These are phyloP conservation scores for Fusarium penzigii DNA, from an alignment of 2,329 filamentous ascomycete species.

Conservation along the genomic window DNA sequence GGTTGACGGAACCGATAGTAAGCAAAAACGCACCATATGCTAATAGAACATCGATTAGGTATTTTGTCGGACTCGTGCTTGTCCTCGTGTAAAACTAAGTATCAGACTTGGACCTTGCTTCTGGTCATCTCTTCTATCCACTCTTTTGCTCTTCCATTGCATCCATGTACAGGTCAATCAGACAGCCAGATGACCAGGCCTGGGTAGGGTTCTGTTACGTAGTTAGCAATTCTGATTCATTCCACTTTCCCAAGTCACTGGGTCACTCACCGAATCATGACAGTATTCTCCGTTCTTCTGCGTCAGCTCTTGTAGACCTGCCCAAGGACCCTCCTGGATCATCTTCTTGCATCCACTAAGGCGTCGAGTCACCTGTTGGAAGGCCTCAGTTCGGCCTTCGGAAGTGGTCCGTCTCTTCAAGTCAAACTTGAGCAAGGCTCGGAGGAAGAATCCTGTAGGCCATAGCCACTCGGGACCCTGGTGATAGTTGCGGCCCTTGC, in stretches of 20 bases:
- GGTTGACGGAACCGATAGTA: too few species aligned
- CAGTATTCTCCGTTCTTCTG: slow-evolving; percentile 86
- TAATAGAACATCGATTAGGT: too few species aligned
- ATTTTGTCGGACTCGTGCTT: too few species aligned
- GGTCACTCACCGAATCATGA: slow-evolving; percentile 73
- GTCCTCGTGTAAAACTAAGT: too few species aligned
- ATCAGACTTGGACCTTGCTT: neutral
- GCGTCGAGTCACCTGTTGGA: slow-evolving; percentile 89
- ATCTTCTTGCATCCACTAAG: slow-evolving; percentile 83
- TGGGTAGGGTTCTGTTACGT: slow-evolving; percentile 78
- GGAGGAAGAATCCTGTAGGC: slow-evolving; percentile 94
- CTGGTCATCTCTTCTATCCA: slow-evolving; percentile 3
- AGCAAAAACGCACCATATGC: too few species aligned
- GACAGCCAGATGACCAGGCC: slow-evolving; percentile 91
- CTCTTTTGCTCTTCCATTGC: slow-evolving; percentile 58
- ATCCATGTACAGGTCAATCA: slow-evolving; percentile 96
- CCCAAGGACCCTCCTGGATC: slow-evolving; percentile 81
- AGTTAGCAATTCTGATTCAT: slow-evolving; percentile 13
- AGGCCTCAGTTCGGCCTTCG: slow-evolving; percentile 78
- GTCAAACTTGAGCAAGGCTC: slow-evolving; percentile 89
- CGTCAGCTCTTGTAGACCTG: slow-evolving; percentile 88
- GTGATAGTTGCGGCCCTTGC: slow-evolving; percentile 96
- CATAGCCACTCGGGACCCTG: slow-evolving; percentile 98
- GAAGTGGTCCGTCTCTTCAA: slow-evolving; percentile 62
- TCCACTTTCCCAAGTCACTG: neutral